Percentiles rank a stretch among this genome's conserved stretches.
Conservation (phyloP, 306 rosid genomes). For the Prunus fruticosa region DNA sequence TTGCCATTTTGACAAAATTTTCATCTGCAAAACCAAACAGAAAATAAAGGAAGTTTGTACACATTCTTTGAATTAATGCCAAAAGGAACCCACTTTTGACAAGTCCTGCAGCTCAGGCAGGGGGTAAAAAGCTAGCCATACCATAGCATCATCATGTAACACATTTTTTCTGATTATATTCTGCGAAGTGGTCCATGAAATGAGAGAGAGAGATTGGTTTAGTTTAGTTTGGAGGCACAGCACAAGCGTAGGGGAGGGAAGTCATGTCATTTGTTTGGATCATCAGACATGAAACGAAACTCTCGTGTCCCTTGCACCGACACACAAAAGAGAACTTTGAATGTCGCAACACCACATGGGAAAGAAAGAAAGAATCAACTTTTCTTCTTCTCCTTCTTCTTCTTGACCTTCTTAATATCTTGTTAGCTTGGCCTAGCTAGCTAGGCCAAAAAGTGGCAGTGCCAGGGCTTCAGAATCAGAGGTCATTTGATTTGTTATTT, state of each 20-base stretch:
- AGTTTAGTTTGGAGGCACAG: not conserved
- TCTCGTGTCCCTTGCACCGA: slow-evolving; percentile 21
- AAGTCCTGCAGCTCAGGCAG: not conserved
- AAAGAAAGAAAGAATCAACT: not conserved
- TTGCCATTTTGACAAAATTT: no score
- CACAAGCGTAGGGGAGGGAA: not conserved
- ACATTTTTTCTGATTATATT: not conserved
- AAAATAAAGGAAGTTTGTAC: not conserved
- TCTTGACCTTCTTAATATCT: not conserved
- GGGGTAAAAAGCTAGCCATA: not conserved
- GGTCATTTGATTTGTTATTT: no score
- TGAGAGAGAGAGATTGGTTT: not conserved
- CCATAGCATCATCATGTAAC: not conserved
- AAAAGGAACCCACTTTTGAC: not conserved
- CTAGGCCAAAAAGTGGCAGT: not conserved
- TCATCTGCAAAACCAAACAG: not conserved
- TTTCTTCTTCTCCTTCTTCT: not conserved
- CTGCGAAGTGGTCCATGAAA: not conserved
- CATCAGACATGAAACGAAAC: slow-evolving; percentile 12
- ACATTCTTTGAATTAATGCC: not conserved
- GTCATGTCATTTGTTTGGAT: not conserved
- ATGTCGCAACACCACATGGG: slow-evolving; percentile 24
- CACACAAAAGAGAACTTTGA: slow-evolving; percentile 1
- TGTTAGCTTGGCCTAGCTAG: not conserved
- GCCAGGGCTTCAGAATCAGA: no score